Conservation (phyloP, 768 basidiomycete species). For the Lactifluus pinguis region DNA sequence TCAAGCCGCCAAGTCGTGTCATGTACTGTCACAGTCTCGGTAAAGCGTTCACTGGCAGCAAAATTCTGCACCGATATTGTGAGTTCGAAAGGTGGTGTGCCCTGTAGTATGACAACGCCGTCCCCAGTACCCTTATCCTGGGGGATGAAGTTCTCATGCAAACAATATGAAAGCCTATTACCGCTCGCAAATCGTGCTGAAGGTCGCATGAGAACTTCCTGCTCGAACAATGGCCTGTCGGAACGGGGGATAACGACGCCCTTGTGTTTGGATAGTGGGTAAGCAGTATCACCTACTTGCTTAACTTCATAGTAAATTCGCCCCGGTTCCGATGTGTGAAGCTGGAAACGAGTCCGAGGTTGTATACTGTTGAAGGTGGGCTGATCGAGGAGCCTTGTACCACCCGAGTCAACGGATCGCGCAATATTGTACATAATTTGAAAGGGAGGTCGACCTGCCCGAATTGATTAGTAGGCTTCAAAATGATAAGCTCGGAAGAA, state of each 20-base stretch:
- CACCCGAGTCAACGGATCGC: conserved; percentile 55
- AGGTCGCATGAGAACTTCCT: conserved; percentile 75
- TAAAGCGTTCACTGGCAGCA: conserved; percentile 56
- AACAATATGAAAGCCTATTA: conserved; percentile 62
- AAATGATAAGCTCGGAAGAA: background rate
- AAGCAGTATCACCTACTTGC: conserved; percentile 78
- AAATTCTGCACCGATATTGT: conserved; percentile 69
- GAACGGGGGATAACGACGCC: conserved; percentile 55
- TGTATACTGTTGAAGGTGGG: conserved; percentile 82
- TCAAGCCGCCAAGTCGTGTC: conserved; percentile 60
- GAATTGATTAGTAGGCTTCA: background rate
- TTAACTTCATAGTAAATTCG: conserved; percentile 86
- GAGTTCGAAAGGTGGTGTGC: conserved; percentile 79
- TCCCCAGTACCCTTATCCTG: conserved; percentile 45
- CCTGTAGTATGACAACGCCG: conserved; percentile 61
- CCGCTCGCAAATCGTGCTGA: conserved; percentile 67
- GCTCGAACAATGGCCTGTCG: conserved; percentile 70
- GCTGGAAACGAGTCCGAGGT: conserved; percentile 66
- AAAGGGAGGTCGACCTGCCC: conserved; percentile 80
- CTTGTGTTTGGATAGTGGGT: conserved; percentile 64
- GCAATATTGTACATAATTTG: conserved; percentile 87
- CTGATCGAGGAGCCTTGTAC: conserved; percentile 62
- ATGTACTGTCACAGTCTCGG: conserved; percentile 41
- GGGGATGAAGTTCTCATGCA: conserved; percentile 56
- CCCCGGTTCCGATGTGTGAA: conserved; percentile 69